Conservation (phyloP, 2,329 filamentous ascomycete species). For the Mollisia scopiformis region DNA sequence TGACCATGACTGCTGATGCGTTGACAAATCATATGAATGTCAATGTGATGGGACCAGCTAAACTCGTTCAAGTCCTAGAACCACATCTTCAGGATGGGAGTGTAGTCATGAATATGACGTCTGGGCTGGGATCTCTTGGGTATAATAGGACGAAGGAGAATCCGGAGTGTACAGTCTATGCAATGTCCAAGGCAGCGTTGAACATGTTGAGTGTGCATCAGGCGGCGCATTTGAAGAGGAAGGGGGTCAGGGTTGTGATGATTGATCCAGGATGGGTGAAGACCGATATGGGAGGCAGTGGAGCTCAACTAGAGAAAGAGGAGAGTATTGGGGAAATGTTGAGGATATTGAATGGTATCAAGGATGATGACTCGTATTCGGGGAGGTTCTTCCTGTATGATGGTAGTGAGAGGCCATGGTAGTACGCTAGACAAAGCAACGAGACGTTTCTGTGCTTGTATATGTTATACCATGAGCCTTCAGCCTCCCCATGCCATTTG, state of each 20-base stretch:
- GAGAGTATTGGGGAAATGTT: conserved; percentile 13
- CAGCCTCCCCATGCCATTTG: too few species aligned
- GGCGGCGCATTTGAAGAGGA: conserved; percentile 1
- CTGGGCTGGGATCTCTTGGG: conserved; percentile 3
- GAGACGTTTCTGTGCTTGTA: too few species aligned
- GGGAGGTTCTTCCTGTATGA: not conserved
- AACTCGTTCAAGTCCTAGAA: conserved; percentile 43
- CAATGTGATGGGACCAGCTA: conserved; percentile 52
- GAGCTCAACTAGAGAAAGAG: conserved; percentile 8
- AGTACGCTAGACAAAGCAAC: too few species aligned
- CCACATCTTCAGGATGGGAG: conserved; percentile 6
- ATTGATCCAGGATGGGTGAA: conserved; percentile 18
- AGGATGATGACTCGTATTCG: not conserved
- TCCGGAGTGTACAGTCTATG: conserved; percentile 12
- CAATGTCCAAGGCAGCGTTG: conserved; percentile 24
- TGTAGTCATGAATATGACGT: conserved; percentile 26
- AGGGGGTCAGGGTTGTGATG: conserved; percentile 3
- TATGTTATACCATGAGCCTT: too few species aligned
- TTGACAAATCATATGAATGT: conserved; percentile 44
- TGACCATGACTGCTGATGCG: conserved; percentile 41
- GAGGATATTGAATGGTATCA: not conserved
- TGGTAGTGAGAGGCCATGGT: not conserved
- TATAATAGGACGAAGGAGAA: conserved; percentile 2
- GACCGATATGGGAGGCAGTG: conserved; percentile 15
- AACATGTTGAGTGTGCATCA: conserved; percentile 24